Percentiles rank a stretch among this genome's conserved stretches.
Evolutionary conservation across 257 asterid genomes (phyloP).

Genomic region (Eustoma russellianum): DNA sequence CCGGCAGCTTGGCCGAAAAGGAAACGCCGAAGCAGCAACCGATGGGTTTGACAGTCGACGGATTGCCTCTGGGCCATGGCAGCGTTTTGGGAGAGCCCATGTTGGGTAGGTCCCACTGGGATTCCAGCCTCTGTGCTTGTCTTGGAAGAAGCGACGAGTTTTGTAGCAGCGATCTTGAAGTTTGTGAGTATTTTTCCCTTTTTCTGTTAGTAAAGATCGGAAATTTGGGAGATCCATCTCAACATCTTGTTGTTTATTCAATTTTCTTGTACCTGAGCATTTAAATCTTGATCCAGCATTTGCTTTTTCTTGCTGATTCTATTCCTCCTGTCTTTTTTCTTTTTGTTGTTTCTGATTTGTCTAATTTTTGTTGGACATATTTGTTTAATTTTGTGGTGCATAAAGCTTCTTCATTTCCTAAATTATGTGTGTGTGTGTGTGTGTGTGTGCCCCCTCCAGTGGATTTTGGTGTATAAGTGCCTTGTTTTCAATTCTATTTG

Average conservation of each 20-base stretch:
- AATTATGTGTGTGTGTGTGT: too few species aligned
- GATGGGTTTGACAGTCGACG: slow-evolving; percentile 68
- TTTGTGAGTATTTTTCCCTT: slow-evolving; percentile 26
- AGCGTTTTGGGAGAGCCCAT: slow-evolving; percentile 34
- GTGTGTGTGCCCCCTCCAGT: too few species aligned
- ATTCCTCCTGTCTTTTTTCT: neutral
- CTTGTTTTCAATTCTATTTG: too few species aligned
- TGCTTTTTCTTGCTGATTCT: neutral
- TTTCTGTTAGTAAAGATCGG: too few species aligned
- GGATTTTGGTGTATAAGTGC: too few species aligned
- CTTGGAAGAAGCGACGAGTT: slow-evolving; percentile 37
- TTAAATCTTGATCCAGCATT: neutral
- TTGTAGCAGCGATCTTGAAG: slow-evolving; percentile 51
- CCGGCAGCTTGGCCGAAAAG: slow-evolving; percentile 19
- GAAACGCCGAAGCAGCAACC: slow-evolving; percentile 20
- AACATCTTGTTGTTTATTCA: neutral
- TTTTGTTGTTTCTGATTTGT: neutral
- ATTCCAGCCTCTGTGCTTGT: slow-evolving; percentile 31
- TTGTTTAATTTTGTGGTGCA: neutral
- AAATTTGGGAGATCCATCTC: neutral
- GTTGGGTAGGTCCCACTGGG: slow-evolving; percentile 31
- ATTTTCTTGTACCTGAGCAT: neutral
- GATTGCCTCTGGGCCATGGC: slow-evolving; percentile 41
- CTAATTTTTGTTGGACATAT: neutral
- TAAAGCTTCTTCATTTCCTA: too few species aligned